These are phyloP conservation scores for Cladosporium velox DNA, from an alignment of 2,329 filamentous ascomycete species.

Conservation along the genomic window DNA sequence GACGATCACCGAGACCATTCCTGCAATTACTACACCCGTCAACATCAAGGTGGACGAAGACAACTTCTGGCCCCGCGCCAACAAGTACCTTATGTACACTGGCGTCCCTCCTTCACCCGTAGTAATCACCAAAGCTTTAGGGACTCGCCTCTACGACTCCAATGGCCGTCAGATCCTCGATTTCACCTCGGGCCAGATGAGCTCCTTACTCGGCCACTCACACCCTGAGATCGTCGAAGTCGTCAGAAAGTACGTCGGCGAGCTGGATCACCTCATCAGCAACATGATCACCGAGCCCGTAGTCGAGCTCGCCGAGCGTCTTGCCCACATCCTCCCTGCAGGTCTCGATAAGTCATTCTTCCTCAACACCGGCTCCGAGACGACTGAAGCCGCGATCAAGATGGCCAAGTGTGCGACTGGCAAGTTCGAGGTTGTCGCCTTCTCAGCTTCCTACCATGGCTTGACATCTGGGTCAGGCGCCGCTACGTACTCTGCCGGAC, in stretches of 20 bases:
- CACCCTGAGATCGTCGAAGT: constrained; percentile 60
- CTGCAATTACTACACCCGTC: neutral
- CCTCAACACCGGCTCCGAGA: constrained; percentile 57
- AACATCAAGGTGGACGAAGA: neutral
- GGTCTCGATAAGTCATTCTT: constrained; percentile 58
- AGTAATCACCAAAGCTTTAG: constrained; percentile 50
- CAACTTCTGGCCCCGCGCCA: neutral
- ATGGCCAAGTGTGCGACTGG: constrained; percentile 65
- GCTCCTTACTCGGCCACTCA: constrained; percentile 57
- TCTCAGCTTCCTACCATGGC: constrained; percentile 63
- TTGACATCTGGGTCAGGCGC: constrained; percentile 57
- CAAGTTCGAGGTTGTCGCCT: constrained; percentile 65
- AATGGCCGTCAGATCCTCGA: constrained; percentile 52
- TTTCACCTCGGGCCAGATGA: constrained; percentile 63
- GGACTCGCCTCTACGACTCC: constrained; percentile 50
- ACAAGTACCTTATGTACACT: constrained; percentile 45
- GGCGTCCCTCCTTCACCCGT: constrained; percentile 44
- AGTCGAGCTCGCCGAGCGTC: constrained; percentile 52
- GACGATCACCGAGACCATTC: neutral
- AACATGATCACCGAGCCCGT: constrained; percentile 61
- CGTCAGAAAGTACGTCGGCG: constrained; percentile 50
- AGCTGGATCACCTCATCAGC: constrained; percentile 60
- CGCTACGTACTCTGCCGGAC: constrained; percentile 57
- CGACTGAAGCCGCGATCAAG: constrained; percentile 62
- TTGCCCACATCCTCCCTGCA: constrained; percentile 50